Percentiles rank a stretch among this genome's conserved stretches.
These are phyloP conservation scores for Ceratobasidium sp. DNA, from an alignment of 1,284 basidiomycete species.

Conservation along the genomic window DNA sequence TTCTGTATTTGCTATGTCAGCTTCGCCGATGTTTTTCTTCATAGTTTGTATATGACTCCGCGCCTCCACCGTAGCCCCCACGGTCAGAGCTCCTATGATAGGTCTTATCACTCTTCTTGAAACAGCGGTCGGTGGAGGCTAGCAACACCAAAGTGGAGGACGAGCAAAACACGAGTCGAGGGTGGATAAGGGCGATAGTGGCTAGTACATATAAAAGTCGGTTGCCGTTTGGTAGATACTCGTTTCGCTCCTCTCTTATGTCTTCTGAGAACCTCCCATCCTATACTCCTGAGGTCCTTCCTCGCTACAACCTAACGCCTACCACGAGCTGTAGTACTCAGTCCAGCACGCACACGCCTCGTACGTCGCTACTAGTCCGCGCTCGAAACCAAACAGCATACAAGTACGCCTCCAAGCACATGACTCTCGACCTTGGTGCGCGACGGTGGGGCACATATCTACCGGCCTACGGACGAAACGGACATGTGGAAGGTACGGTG, in stretches of 20 bases:
- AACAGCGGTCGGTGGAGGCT: neutral
- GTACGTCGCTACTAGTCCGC: neutral
- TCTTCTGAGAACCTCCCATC: slow-evolving; percentile 12
- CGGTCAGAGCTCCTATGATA: neutral
- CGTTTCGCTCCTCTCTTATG: slow-evolving; percentile 2
- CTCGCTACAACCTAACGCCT: slow-evolving; percentile 27
- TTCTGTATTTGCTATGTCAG: neutral
- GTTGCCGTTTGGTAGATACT: neutral
- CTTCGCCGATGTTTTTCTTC: neutral
- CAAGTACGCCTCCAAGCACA: slow-evolving; percentile 19
- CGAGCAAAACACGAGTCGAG: neutral
- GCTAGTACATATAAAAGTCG: neutral
- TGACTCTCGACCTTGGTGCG: slow-evolving; percentile 31
- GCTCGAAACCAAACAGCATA: neutral
- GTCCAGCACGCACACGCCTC: neutral
- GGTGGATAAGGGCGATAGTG: neutral
- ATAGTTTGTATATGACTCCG: neutral
- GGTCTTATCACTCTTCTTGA: neutral
- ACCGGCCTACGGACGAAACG: slow-evolving; percentile 22
- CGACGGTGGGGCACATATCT: slow-evolving; percentile 38
- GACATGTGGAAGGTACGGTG: slow-evolving; percentile 4
- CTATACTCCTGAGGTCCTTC: slow-evolving; percentile 41
- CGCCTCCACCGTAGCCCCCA: neutral
- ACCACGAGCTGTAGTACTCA: slow-evolving; percentile 12
- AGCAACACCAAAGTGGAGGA: neutral